These are phyloP conservation scores for Suhomyces coccinellae DNA, from an alignment of 1,139 yeast genomes.

Conservation along the genomic window DNA sequence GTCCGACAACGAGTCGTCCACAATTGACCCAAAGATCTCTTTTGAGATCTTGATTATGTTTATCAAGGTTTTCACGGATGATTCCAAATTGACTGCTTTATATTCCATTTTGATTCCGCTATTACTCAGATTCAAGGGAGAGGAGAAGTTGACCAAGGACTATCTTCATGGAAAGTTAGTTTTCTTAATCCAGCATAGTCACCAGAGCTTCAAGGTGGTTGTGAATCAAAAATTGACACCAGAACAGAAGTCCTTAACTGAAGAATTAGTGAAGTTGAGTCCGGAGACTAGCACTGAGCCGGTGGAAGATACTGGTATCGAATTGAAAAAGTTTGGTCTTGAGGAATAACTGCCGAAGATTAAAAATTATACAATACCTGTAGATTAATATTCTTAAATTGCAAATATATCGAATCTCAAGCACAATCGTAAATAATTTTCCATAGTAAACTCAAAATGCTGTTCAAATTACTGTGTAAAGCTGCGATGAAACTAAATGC, in stretches of 20 bases:
- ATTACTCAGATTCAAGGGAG: constrained; percentile 41
- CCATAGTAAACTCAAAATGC: too few relatives aligned
- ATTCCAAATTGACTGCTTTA: constrained; percentile 32
- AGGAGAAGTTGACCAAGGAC: constrained; percentile 24
- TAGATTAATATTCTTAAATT: not conserved
- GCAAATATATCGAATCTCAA: too few relatives aligned
- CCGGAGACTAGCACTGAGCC: not conserved
- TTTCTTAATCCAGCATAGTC: constrained; percentile 49
- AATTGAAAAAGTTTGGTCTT: constrained; percentile 37
- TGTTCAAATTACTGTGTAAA: too few relatives aligned
- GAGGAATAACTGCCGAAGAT: too few relatives aligned
- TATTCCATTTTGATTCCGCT: constrained; percentile 52
- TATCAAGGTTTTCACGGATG: constrained; percentile 33
- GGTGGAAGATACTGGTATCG: constrained; percentile 23
- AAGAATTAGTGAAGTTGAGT: constrained; percentile 37
- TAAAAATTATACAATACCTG: not conserved
- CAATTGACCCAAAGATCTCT: constrained; percentile 38
- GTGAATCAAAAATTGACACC: constrained; percentile 39
- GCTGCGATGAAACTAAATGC: too few relatives aligned
- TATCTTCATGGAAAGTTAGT: constrained; percentile 56
- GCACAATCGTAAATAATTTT: too few relatives aligned
- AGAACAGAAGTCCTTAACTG: constrained; percentile 41
- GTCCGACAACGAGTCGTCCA: constrained; percentile 14
- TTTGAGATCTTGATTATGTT: constrained; percentile 58
- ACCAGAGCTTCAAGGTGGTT: constrained; percentile 55